A percentile compares a stretch with the other conserved stretches of the same genome.
These are phyloP conservation scores for Lactarius tabidus DNA, from an alignment of 768 basidiomycete species.

Conservation along the genomic window DNA sequence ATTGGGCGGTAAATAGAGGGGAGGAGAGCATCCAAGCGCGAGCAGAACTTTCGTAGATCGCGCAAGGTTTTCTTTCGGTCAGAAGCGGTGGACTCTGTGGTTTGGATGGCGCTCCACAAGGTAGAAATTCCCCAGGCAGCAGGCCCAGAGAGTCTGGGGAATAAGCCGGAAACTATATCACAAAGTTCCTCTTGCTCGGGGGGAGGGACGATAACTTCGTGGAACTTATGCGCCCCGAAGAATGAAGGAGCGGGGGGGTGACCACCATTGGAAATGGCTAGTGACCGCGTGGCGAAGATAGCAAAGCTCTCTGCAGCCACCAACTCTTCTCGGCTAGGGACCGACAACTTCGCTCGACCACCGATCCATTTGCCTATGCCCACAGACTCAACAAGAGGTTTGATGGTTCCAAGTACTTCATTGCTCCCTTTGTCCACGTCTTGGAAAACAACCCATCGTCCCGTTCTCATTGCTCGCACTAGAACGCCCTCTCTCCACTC, in stretches of 20 bases:
- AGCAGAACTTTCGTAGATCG: slow-evolving; percentile 82
- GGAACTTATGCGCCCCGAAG: slow-evolving; percentile 82
- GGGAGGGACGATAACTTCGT: slow-evolving; percentile 58
- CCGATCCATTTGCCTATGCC: slow-evolving; percentile 72
- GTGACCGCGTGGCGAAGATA: slow-evolving; percentile 85
- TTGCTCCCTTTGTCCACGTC: slow-evolving; percentile 88
- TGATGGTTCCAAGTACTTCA: slow-evolving; percentile 85
- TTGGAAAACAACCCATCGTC: slow-evolving; percentile 89
- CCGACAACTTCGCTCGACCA: slow-evolving; percentile 57
- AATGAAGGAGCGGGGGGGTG: slow-evolving; percentile 60
- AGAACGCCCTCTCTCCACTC: slow-evolving; percentile 96
- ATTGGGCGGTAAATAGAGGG: slow-evolving; percentile 45
- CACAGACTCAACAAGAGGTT: slow-evolving; percentile 76
- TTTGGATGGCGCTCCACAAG: slow-evolving; percentile 64
- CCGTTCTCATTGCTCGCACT: slow-evolving; percentile 83
- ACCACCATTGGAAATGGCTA: slow-evolving; percentile 43
- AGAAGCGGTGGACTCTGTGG: slow-evolving; percentile 48
- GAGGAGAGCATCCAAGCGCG: slow-evolving; percentile 59
- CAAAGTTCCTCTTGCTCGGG: slow-evolving; percentile 66
- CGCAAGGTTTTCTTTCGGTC: slow-evolving; percentile 65
- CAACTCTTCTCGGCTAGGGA: slow-evolving; percentile 72
- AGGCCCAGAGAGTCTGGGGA: slow-evolving; percentile 52
- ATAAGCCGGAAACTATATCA: slow-evolving; percentile 64
- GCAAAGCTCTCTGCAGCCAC: slow-evolving; percentile 77
- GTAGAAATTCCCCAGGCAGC: slow-evolving; percentile 51